Base-by-base conservation (phyloP, 805 yeast species). In the Kazachstania martiniae region DNA sequence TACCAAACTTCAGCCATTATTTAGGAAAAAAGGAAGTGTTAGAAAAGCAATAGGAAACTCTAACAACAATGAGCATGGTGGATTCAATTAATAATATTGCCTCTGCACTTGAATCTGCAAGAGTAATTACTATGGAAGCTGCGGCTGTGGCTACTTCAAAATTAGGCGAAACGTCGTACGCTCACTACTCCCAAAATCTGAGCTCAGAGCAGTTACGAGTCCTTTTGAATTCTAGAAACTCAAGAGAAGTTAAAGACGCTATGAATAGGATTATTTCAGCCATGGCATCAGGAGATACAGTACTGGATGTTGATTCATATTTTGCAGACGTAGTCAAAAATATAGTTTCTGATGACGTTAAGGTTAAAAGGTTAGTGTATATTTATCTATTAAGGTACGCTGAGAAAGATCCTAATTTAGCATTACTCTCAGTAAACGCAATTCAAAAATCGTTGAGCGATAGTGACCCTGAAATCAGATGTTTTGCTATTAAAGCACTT, bases 321-420 rank as follows among this genome's bases (percentile, higher is more conserved):
- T 89, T 84, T 63, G 85, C 96, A 0, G 87, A 82, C 47, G 91
- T 91, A 4, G 79, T 91, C 35, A 89, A 87, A 56, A 86, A 86
- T 53, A 75, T 87, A 22, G 80, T 84, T 5, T 76, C 89, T 13
- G 44, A 65, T 4, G 72, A 74, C 35, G 50, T 72, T 24, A 78
- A 75, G 40, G 70, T 84, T 18, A 72, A 83, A 38, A 74, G 78
- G 43, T 65, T 89, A 51, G 95, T 86, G 2, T 74, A 83, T 56
- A 65, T 79, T 1, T 84, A 83, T 44, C 59, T 91, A 30, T 61
- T 77, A 27, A 66, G 81, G 35, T 85, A 74, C 52, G 91, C 94
- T 16, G 93, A 84, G 40, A 56, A 65, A 34, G 87, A 84, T 43
- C 95, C 91, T 8, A 94, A 87, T 52, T 69, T 83, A n/a, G 91